A percentile compares a stretch with the other conserved stretches of the same genome.
Conservation (phyloP, 2,329 filamentous ascomycete species). For the Colletotrichum brevisporum region DNA sequence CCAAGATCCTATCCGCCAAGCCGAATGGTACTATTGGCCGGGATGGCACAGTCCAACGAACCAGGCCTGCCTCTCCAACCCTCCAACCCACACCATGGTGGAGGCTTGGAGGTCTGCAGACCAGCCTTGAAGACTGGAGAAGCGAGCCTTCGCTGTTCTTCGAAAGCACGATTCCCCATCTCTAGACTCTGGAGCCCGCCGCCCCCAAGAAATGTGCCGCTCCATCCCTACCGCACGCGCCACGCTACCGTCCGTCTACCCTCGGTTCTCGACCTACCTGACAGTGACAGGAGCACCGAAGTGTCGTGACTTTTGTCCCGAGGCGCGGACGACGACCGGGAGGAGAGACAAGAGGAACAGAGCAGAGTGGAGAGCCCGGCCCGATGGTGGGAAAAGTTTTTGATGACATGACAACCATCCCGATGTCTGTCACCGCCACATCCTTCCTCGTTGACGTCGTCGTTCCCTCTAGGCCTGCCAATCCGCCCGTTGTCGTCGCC, state of each 20-base stretch:
- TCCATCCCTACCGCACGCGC: conserved; percentile 18
- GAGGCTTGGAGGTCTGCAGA: conserved; percentile 33
- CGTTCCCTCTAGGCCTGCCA: not conserved
- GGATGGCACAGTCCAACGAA: conserved; percentile 41
- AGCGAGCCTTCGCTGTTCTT: not conserved
- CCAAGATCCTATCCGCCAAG: conserved; percentile 27
- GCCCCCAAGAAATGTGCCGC: conserved; percentile 10
- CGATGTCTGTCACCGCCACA: conserved; percentile 34
- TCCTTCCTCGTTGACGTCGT: conserved; percentile 13
- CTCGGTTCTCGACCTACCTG: conserved; percentile 11
- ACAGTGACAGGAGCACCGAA: conserved; percentile 7
- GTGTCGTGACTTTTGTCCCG: conserved; percentile 29
- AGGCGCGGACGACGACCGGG: conserved; percentile 20
- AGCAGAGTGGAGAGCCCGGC: conserved; percentile 13
- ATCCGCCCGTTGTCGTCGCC: conserved; percentile 5
- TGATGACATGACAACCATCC: conserved; percentile 29
- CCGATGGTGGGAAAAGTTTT: conserved; percentile 29
- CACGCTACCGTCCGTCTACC: conserved; percentile 12
- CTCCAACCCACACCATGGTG: conserved; percentile 15
- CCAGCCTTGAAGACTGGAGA: conserved; percentile 38
- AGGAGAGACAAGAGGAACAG: conserved; percentile 23
- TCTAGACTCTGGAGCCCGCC: conserved; percentile 1
- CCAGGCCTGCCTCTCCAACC: conserved; percentile 24
- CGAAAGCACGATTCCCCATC: conserved; percentile 24
- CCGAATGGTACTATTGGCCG: conserved; percentile 30